These are phyloP conservation scores for Neopestalotiopsis clavispora DNA, from an alignment of 2,329 filamentous ascomycete genomes.

Conservation along the genomic window DNA sequence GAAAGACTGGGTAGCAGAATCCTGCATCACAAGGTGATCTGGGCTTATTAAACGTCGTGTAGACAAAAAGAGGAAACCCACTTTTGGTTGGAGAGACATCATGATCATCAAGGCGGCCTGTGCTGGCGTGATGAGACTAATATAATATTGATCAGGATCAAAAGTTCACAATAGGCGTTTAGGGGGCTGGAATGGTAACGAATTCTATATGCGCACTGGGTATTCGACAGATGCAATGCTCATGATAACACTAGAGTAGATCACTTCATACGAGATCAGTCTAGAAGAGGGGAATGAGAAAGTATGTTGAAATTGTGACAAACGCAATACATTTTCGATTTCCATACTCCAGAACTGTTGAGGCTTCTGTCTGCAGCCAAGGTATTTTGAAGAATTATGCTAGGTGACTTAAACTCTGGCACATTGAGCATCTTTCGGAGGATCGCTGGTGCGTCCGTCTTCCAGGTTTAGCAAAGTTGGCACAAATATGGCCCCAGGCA, in stretches of 20 bases:
- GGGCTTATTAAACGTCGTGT: constrained; percentile 54
- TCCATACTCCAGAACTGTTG: too few relatives aligned
- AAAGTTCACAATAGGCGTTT: neutral
- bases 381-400: too few relatives aligned
- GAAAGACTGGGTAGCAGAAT: constrained; percentile 82
- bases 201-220: neutral
- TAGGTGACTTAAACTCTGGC: too few relatives aligned
- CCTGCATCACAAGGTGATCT: constrained; percentile 80
- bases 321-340: neutral
- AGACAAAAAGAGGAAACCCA: constrained; percentile 3
- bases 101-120: neutral
- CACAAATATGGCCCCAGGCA: too few relatives aligned
- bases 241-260: neutral
- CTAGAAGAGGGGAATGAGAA: neutral
- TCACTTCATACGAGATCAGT: neutral
- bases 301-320: neutral
- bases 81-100: neutral
- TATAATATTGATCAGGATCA: neutral
- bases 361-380: too few relatives aligned
- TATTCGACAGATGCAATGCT: neutral
- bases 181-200: neutral
- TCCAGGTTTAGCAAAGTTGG: too few relatives aligned
- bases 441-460: too few relatives aligned
- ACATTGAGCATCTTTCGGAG: too few relatives aligned
- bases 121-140: neutral